Evolutionary conservation across 2,329 filamentous ascomycete species (phyloP), one percentile per base, ranked within the genome.

Genomic region (Microsporum audouinii): DNA sequence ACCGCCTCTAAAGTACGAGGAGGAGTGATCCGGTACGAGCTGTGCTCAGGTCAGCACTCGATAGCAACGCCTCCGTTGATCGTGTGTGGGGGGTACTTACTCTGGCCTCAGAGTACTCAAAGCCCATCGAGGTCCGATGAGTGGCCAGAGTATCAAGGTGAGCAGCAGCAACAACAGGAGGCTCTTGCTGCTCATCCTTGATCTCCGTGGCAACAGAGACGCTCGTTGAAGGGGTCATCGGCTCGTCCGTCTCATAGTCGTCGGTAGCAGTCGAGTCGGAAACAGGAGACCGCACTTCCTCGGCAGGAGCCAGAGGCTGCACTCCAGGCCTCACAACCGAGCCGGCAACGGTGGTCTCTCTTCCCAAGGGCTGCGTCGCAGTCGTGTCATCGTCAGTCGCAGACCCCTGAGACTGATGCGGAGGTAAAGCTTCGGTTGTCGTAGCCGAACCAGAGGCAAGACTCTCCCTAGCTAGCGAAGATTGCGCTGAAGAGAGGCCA

Each of bases 1-100:
- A 17, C 91, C 91, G 1, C 91, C 84, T 53, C 90, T 87, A 61
- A 99, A 79, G 72, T 87, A 95, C 0, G 90, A 94, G 0, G 89
- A 96, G 0, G 89, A 86, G n/a, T 88, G 85, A 60, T 85, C 85
- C 2, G 91, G 88, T 61, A 88, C 81, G 65, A 88, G 80, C 88
- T 91, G 66, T 23, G 17, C 17, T 23, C 17, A 1, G 17, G 17
- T 23, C 17, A 23, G 17, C 17, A 23, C 17, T 23, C 17, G 17
- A 23, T 23, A 23, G 17, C 17, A 23, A 23, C 17, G 17, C 17
- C 17, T 23, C 17, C 17, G 17, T 23, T 23, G 17, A 23, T 23
- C 17, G 17, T 23, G 17, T 23, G 17, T 23, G 17, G 17, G 17
- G 17, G 17, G 14, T 38, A 62, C 80, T 49, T 79, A 84, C 82